These are phyloP conservation scores for Vachellia pachyceras DNA, from an alignment of 306 rosid genomes.

Conservation along the genomic window DNA sequence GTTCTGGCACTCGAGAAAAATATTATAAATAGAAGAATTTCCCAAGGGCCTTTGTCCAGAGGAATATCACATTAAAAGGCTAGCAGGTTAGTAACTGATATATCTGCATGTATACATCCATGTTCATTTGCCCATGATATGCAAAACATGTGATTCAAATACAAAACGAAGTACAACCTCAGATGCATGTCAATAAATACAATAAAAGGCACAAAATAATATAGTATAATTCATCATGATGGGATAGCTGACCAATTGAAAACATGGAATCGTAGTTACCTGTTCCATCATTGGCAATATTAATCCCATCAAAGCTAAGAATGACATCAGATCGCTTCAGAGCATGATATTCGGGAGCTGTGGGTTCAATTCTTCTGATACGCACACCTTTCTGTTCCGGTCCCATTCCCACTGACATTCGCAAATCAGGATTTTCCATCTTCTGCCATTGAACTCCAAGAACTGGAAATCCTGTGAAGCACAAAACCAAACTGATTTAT, in stretches of 20 bases:
- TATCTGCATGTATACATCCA: background rate
- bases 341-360: conserved; percentile 74
- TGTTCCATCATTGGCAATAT: conserved; percentile 90
- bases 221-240: conserved; percentile 12
- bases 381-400: conserved; percentile 86
- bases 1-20: conserved; percentile 10
- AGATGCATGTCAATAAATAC: background rate
- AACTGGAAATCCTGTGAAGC: conserved; percentile 71
- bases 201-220: conserved; percentile 2
- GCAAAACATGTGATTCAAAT: background rate
- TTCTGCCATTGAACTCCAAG: conserved; percentile 94
- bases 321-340: conserved; percentile 82
- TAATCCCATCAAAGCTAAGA: conserved; percentile 76
- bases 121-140: background rate
- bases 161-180: background rate
- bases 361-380: conserved; percentile 82
- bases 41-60: background rate
- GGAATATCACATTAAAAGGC: background rate
- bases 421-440: conserved; percentile 90
- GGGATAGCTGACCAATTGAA: background rate
- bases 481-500: conserved; percentile 7
- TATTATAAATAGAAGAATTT: conserved; percentile 14
- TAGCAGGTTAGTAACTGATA: background rate
- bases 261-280: conserved; percentile 41
- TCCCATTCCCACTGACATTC: conserved; percentile 73